Evolutionary conservation across 2,329 filamentous ascomycete species (phyloP), one percentile per base, ranked within the genome.

Genomic region (Fusarium sp.): DNA sequence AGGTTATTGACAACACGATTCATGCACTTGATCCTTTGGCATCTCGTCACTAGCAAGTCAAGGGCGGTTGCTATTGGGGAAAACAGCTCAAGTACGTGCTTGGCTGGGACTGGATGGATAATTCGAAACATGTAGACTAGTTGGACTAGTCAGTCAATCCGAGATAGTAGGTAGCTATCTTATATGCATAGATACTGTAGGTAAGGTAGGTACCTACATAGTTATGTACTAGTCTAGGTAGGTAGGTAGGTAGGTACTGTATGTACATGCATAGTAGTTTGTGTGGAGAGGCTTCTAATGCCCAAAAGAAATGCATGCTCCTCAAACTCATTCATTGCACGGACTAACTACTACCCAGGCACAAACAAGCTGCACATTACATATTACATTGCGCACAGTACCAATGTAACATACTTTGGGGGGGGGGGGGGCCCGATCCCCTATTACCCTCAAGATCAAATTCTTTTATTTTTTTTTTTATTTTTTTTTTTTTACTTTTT

Each of bases 41-140:
- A 43, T 27, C 15, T 44, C 27, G 7, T 23, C 14, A 42, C 48
- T 31, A 36, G 10, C 21, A 45, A 45, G 27, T 36, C 41, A 49
- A 49, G 48, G 19, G 39, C 25, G 37, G 39, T 31, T 4, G n/a
- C 49, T 33, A 43, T 25, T 21, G 38, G 6, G 32, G 32, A 23
- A 17, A 23, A 14, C 43, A 11, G 17, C 36, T 43, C 41, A 31
- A 14, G 41, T 17, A 27, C 35, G 41, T 17, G 35, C 35, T 46
- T 39, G 44, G 47, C 52, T 57, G 52, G 61, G 53, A 54, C 65
- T 67, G 4, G 19, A 4, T 67, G 4, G 19, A 4, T 19, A 68
- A 67, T 66, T 65, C 68, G 70, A 72, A 72, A 72, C 70, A 68
- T 48, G 55, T 45, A 46, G 46, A 41, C 41, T 53, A 61, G n/a